Conservation (phyloP, 2,329 filamentous ascomycete genomes). For the Ceratocystiopsis minuta region DNA sequence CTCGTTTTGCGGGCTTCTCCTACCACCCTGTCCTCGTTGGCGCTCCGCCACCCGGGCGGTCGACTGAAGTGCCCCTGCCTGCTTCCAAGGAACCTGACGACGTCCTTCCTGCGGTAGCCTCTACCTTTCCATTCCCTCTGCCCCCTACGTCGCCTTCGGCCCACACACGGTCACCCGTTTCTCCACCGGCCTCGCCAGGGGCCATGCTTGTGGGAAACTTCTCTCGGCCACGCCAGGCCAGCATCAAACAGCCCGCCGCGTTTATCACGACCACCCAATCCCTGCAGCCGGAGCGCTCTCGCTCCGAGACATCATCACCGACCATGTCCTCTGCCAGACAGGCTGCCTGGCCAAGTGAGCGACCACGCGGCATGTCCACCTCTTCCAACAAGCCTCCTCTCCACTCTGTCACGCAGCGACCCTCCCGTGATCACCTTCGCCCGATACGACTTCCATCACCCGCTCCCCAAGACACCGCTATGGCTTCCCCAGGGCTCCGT, state of each 20-base stretch:
- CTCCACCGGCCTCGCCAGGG: constrained; percentile 10
- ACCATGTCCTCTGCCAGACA: not conserved
- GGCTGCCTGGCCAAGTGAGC: constrained; percentile 23
- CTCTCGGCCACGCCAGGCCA: constrained; percentile 38
- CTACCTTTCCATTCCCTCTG: not conserved
- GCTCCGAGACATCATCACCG: too few species aligned
- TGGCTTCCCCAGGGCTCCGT: constrained; percentile 10
- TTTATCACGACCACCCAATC: not conserved
- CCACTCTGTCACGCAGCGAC: constrained; percentile 23
- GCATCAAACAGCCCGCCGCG: constrained; percentile 23
- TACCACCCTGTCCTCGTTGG: constrained; percentile 13
- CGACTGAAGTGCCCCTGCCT: constrained; percentile 3
- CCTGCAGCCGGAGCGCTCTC: constrained; percentile 7
- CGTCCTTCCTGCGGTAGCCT: not conserved
- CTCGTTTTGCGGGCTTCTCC: constrained; percentile 15
- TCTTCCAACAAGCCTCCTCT: constrained; percentile 25
- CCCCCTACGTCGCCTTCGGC: not conserved
- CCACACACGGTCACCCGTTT: not conserved
- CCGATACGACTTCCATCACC: constrained; percentile 12
- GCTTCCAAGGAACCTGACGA: constrained; percentile 9
- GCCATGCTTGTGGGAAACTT: constrained; percentile 33
- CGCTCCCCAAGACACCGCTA: constrained; percentile 5
- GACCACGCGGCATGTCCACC: constrained; percentile 24
- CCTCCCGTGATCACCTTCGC: constrained; percentile 21
- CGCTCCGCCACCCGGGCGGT: constrained; percentile 1